Evolutionary conservation across 106 monocot species (phyloP).

Genomic region (Acanthochlamys bracteata): DNA sequence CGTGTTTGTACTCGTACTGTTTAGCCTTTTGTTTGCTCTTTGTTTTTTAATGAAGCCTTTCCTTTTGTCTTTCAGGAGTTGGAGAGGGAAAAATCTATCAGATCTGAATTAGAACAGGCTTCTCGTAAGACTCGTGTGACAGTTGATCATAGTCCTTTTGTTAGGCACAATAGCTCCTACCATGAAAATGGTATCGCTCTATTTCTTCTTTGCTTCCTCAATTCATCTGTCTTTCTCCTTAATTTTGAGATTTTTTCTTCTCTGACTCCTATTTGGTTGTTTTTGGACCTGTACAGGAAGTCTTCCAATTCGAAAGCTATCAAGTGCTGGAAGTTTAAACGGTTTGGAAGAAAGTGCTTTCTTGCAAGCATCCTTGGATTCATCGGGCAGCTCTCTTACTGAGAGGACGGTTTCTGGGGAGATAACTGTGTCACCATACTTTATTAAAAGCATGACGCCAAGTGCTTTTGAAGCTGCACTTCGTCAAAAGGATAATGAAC

Average conservation of each 20-base stretch:
- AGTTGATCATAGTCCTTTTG: constrained; percentile 32
- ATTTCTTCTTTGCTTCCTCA: background rate
- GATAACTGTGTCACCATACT: constrained; percentile 54
- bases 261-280: background rate
- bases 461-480: constrained; percentile 87
- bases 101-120: constrained; percentile 66
- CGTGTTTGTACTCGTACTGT: too few species aligned
- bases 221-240: background rate
- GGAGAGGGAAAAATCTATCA: constrained; percentile 64
- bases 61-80: constrained; percentile 49
- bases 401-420: constrained; percentile 69
- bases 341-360: constrained; percentile 76
- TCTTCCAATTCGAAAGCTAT: constrained; percentile 33
- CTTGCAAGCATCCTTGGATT: constrained; percentile 69
- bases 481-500: constrained; percentile 93
- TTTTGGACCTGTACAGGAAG: constrained; percentile 32
- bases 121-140: constrained; percentile 37
- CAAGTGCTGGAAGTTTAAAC: constrained; percentile 57
- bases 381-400: constrained; percentile 34
- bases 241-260: background rate
- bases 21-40: too few species aligned
- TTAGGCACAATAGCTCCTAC: constrained; percentile 19
- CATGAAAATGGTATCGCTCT: constrained; percentile 40
- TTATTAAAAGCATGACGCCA: constrained; percentile 89
- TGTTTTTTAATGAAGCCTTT: too few species aligned